Conservation (phyloP, 768 basidiomycete genomes). For the Lanmaoa rubissima region DNA sequence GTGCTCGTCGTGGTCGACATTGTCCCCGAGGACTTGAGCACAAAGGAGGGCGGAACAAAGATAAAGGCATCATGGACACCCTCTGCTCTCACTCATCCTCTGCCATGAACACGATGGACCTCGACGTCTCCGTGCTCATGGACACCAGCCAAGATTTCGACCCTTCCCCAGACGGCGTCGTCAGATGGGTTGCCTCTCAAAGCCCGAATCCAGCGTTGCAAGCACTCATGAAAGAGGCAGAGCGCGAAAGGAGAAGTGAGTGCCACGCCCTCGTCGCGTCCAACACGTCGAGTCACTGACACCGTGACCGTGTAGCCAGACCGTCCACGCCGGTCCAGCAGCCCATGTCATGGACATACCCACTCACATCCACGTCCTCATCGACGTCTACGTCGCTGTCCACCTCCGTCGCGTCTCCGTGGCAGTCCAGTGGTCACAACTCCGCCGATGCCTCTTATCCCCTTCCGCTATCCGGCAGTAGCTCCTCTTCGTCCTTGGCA, state of each 20-base stretch:
- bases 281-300: neutral
- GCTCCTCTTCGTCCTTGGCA: conserved; percentile 1
- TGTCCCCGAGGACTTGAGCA: neutral
- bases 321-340: conserved; percentile 11
- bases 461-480: conserved; percentile 4
- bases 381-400: neutral
- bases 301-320: conserved; percentile 9
- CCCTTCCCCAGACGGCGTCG: conserved; percentile 9
- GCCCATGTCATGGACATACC: conserved; percentile 16
- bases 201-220: conserved; percentile 22
- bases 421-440: conserved; percentile 4
- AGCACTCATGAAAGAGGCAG: conserved; percentile 27
- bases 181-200: conserved; percentile 29
- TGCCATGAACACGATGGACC: neutral
- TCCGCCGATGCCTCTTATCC: conserved; percentile 4
- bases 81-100: neutral
- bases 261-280: neutral
- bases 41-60: neutral
- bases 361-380: conserved; percentile 9
- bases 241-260: conserved; percentile 25
- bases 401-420: conserved; percentile 6
- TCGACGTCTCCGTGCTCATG: conserved; percentile 11
- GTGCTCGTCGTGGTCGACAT: neutral
- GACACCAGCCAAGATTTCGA: conserved; percentile 14
- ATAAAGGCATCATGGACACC: neutral